Base-by-base conservation (phyloP, 1,284 basidiomycete genomes). In the Ganoderma leucocontextum region DNA sequence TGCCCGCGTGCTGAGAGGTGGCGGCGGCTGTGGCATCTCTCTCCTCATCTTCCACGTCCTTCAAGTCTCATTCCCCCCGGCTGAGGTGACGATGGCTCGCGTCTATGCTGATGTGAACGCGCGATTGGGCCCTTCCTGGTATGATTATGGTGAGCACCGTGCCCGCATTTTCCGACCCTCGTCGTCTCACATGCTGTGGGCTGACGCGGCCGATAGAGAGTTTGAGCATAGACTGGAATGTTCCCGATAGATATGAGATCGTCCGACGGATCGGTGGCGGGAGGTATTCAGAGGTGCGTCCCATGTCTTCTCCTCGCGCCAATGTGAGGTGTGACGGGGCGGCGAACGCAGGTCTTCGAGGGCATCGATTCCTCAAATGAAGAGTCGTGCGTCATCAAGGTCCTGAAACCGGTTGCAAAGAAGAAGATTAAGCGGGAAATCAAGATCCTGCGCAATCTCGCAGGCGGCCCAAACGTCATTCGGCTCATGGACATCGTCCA, bases 221-320 rank as follows among this genome's bases (percentile, higher is more conserved):
- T 76, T 84, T 91, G 73, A 84, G 85, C 71, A 90, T 94, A 53
- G 89, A 92, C 44, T 97, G 96, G 95, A 95, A 95, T 66, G 89
- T 91, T 10, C 98, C 99, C 81, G 97, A 99, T 85, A 95, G 97
- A 82, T 99, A 99, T 79, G 98, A 99, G 84, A 97, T 99, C 78
- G 94, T 98, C 55, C 88, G 95, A 71, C 97, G 98, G 82, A 95
- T 99, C n/a, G 97, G 97, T 33, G 86, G 97, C 62, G 97, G 97
- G 72, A 98, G 98, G 82, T 97, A 97, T 81, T 96, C 95, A 41
- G 96, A 98, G 87, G 95, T 95, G 72, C 58, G 75, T 72, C 70
- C 36, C 36, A n/a, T 22, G 10, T 29, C 60, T 49, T 41, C 63
- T 41, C 15, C 42, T 12, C 49, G 13, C 35, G 35, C 44, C 6